Evolutionary conservation across 805 yeast genomes (phyloP), one percentile per base, ranked within the genome.

Genomic region (Schwanniomyces vanrijiae): DNA sequence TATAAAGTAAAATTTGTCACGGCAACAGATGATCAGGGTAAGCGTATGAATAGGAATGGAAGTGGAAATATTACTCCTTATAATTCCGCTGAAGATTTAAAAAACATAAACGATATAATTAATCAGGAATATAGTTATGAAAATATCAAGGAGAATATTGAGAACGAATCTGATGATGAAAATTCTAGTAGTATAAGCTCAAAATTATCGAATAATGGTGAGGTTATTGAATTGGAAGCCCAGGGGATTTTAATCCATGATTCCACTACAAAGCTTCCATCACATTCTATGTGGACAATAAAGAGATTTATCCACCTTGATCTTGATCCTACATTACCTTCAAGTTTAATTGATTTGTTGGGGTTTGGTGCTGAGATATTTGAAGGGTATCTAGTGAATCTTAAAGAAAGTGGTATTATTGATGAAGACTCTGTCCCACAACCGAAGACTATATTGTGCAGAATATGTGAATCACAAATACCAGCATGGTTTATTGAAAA

Each of bases 401-500:
- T 92, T 5, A 80, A 86, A 21, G 88, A 84, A 29, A 63, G 77
- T 35, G 88, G 84, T 7, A 73, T 84, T 13, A 73, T 82, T 2
- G 86, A 86, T 54, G 86, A 83, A 56, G 74, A 68, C 9, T 72
- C 75, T 48, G 75, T 89, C 0, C 96, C 96, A 0, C 77, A 82
- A n/a, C 97, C 96, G 1, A 84, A 84, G 20, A 77, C 83, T 47
- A 90, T 88, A 31, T 69, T 94, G 26, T 94, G 99, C 64, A 78
- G 97, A 41, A 90, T 94, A 22, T 94, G 99, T 66, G 99, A 94
- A 60, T 82, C 83, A 25, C 79, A 79, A 41, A 83, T 90, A n/a
- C 97, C 96, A 3, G 87, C 90, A 3, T 94, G 99, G 99, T 94
- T 96, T 86, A 73, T 94, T 34, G 99, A 92, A 56, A 78, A 84